Conservation (phyloP, 805 yeast species). For the Saturnispora besseyi region DNA sequence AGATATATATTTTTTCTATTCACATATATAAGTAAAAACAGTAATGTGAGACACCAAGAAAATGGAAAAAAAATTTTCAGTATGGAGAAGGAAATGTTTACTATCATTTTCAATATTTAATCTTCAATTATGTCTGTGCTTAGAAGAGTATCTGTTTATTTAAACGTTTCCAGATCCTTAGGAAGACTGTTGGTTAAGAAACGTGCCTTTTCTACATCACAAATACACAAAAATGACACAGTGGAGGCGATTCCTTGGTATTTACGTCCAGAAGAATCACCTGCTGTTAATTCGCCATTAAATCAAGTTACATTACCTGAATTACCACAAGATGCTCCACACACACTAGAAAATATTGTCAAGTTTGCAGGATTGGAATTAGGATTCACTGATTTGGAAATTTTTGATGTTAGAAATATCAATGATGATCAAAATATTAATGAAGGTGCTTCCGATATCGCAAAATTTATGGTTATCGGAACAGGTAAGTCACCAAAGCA, state of each 20-base stretch:
- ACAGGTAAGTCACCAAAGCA: conserved; percentile 76
- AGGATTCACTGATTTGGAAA: conserved; percentile 53
- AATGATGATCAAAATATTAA: conserved; percentile 20
- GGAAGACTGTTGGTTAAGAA: neutral
- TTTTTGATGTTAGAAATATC: conserved; percentile 52
- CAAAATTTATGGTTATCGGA: conserved; percentile 50
- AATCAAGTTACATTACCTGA: conserved; percentile 37
- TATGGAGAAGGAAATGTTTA: no score
- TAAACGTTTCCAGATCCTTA: neutral
- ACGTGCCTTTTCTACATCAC: neutral
- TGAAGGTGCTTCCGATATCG: conserved; percentile 29
- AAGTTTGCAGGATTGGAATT: conserved; percentile 45
- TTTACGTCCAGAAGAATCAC: conserved; percentile 26
- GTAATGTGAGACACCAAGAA: no score
- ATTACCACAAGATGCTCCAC: conserved; percentile 54
- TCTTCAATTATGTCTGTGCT: neutral
- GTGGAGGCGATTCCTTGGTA: conserved; percentile 26
- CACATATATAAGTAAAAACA: no score
- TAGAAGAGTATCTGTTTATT: neutral
- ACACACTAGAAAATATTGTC: conserved; percentile 36
- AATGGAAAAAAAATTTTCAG: no score
- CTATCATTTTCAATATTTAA: neutral
- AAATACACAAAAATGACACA: neutral
- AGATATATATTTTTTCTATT: no score
- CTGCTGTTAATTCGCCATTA: conserved; percentile 18